phyloP scores from a whole-genome alignment of 208 protist species.

The Leishmania martiniquensis region DNA sequence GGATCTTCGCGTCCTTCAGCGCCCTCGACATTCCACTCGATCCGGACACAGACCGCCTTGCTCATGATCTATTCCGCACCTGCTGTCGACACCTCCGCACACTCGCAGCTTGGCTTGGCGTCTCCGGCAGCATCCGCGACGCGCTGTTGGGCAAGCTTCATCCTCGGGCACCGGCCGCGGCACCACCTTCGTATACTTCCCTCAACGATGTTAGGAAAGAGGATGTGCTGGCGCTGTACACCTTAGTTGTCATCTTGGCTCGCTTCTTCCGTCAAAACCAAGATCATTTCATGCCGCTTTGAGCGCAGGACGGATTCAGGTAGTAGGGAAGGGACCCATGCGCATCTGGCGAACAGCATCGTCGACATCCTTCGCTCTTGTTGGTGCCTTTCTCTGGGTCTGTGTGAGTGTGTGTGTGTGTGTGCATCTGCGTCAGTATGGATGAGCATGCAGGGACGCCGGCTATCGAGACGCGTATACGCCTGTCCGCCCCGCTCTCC shows the following conservation, averaged over 20 bases:
- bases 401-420: not conserved
- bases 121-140: constrained; percentile 50
- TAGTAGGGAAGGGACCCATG: not conserved
- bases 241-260: constrained; percentile 69
- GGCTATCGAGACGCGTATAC: not conserved
- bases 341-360: no score
- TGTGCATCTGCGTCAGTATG: not conserved
- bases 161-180: not conserved
- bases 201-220: constrained; percentile 49
- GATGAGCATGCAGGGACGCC: no score
- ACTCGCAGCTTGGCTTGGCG: constrained; percentile 41
- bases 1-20: constrained; percentile 62
- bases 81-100: constrained; percentile 71
- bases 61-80: constrained; percentile 66
- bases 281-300: constrained; percentile 80
- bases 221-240: constrained; percentile 76
- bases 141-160: constrained; percentile 40
- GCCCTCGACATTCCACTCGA: constrained; percentile 78
- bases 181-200: constrained; percentile 35
- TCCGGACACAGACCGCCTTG: constrained; percentile 76
- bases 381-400: not conserved
- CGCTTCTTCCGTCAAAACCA: constrained; percentile 87
- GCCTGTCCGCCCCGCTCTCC: not conserved
- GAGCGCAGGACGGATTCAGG: not conserved
- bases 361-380: no score